phyloP scores from a whole-genome alignment of 2,329 filamentous ascomycete genomes.

The Fonsecaea pugnacius region DNA sequence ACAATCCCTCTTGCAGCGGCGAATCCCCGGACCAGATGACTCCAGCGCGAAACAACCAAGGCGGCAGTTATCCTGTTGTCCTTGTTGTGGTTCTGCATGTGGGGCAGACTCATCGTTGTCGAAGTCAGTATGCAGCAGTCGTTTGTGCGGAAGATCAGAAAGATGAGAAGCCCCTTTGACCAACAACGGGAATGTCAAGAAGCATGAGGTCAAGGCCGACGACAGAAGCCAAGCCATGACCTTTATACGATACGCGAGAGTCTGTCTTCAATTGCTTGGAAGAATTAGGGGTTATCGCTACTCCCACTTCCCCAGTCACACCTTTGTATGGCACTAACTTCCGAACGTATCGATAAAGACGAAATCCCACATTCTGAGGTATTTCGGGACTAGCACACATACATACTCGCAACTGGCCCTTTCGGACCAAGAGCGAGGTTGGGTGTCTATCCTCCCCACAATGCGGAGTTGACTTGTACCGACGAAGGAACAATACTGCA shows the following conservation, averaged over 20 bases:
- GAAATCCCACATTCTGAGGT: constrained; percentile 16
- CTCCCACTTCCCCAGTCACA: neutral
- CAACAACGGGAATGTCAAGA: neutral
- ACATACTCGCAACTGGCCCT: neutral
- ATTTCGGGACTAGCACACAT: neutral
- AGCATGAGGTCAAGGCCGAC: neutral
- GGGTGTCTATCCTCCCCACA: constrained; percentile 1
- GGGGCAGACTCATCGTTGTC: constrained; percentile 1
- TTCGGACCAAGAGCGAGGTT: neutral
- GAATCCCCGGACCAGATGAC: constrained; percentile 11
- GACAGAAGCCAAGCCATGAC: constrained; percentile 1
- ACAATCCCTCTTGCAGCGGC: constrained; percentile 8
- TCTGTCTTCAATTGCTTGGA: neutral
- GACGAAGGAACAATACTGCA: neutral
- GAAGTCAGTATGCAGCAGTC: neutral
- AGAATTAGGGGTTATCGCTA: neutral
- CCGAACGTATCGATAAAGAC: neutral
- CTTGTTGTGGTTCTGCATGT: constrained; percentile 8
- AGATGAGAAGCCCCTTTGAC: neutral
- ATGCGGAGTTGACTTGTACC: constrained; percentile 1
- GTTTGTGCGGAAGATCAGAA: neutral
- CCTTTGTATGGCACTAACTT: neutral
- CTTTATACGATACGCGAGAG: neutral
- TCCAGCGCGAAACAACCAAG: constrained; percentile 3
- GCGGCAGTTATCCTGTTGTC: constrained; percentile 12